These are phyloP conservation scores for Cicer bijugum DNA, from an alignment of 306 rosid species.

Conservation along the genomic window DNA sequence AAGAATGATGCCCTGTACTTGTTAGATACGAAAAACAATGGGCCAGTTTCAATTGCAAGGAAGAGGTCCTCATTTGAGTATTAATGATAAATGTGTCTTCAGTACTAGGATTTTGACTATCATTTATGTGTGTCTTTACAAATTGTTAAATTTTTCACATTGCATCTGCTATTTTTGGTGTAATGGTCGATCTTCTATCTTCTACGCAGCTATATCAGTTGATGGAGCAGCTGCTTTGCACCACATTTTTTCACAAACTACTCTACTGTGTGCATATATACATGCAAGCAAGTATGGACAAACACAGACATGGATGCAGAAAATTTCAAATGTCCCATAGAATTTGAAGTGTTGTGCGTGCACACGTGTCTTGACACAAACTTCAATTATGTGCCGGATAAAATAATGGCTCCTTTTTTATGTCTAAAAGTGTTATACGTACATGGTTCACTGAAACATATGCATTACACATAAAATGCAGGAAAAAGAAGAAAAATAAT, in stretches of 20 bases:
- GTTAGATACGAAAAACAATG: background rate
- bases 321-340: conserved; percentile 13
- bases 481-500: conserved; percentile 14
- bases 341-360: conserved; percentile 4
- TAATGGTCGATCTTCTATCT: background rate
- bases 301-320: background rate
- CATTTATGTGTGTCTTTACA: background rate
- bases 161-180: background rate
- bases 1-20: conserved; percentile 24
- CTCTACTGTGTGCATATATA: background rate
- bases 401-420: background rate
- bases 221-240: background rate
- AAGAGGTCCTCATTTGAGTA: background rate
- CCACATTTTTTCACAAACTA: background rate
- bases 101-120: background rate
- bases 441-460: background rate
- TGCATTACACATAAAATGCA: conserved; percentile 10
- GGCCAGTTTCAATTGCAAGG: background rate
- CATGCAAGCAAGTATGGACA: conserved; percentile 17
- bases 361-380: background rate
- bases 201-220: background rate
- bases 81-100: background rate
- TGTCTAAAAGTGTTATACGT: conserved; percentile 5
- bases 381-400: background rate
- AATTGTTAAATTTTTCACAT: background rate